Conservation (phyloP, 345 rosid species). For the Ceriops tagal region DNA sequence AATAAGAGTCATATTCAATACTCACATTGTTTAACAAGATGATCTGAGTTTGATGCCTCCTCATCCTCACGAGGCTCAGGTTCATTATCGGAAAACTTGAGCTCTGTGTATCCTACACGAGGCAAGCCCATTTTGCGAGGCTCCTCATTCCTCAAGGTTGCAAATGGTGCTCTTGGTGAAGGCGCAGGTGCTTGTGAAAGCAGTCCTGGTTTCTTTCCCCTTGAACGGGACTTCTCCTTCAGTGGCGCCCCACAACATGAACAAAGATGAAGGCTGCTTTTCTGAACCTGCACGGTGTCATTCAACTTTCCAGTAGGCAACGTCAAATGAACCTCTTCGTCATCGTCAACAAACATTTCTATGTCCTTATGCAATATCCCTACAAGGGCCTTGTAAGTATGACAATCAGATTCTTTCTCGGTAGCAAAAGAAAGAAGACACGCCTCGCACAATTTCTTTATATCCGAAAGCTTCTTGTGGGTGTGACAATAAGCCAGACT, state of each 20-base stretch:
- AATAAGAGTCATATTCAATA: neutral
- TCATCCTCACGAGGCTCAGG: constrained; percentile 34
- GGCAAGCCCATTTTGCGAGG: constrained; percentile 30
- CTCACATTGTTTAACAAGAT: constrained; percentile 33
- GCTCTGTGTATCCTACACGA: constrained; percentile 34
- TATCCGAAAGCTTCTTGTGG: constrained; percentile 81
- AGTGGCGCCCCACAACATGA: constrained; percentile 63
- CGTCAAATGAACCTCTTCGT: constrained; percentile 41
- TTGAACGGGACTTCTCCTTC: constrained; percentile 40
- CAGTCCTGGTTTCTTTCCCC: constrained; percentile 27
- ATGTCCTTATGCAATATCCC: constrained; percentile 78
- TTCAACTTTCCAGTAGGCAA: constrained; percentile 41
- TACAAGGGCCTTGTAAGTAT: constrained; percentile 69
- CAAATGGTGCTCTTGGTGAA: constrained; percentile 55
- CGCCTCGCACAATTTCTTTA: constrained; percentile 77
- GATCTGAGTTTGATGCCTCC: constrained; percentile 19
- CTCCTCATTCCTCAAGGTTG: constrained; percentile 23
- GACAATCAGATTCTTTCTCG: constrained; percentile 64
- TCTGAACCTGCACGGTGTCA: constrained; percentile 13
- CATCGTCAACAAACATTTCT: constrained; percentile 61
- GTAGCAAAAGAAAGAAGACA: constrained; percentile 95
- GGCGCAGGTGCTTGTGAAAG: constrained; percentile 59
- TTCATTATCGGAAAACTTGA: constrained; percentile 42
- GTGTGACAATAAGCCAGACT: constrained; percentile 76
- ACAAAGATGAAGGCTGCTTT: constrained; percentile 35